Conservation (phyloP, 1,139 yeast genomes). For the Protomyces inouyei region DNA sequence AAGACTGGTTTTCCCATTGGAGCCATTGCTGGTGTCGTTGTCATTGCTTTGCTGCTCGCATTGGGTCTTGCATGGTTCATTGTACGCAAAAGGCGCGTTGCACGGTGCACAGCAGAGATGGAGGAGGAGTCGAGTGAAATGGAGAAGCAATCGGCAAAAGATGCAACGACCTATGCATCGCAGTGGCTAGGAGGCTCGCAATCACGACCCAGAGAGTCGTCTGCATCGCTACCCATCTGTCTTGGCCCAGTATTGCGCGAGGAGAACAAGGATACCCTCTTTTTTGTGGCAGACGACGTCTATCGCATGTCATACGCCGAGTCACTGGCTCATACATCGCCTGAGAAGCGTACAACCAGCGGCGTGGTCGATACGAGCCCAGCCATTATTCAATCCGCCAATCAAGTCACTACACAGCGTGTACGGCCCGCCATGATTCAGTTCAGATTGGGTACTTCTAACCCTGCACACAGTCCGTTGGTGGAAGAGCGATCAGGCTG, state of each 20-base stretch:
- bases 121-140: too few relatives aligned
- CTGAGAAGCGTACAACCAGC: not conserved
- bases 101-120: too few relatives aligned
- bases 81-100: too few relatives aligned
- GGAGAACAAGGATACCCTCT: not conserved
- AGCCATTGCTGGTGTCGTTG: conserved; percentile 15
- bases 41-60: not conserved
- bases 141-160: too few relatives aligned
- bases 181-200: too few relatives aligned
- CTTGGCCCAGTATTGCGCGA: conserved; percentile 3
- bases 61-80: not conserved
- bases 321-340: not conserved
- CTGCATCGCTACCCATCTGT: conserved; percentile 12
- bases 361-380: conserved; percentile 2
- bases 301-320: conserved; percentile 23
- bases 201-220: not conserved
- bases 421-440: not conserved
- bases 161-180: too few relatives aligned
- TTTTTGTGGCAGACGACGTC: conserved; percentile 21
- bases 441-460: not conserved
- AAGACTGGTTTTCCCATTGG: conserved; percentile 3
- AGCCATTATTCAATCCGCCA: conserved; percentile 21
- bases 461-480: not conserved
- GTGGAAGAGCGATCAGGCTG: not conserved
- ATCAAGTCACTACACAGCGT: not conserved